Evolutionary conservation across 768 basidiomycete genomes (phyloP), one percentile per base, ranked within the genome.

Genomic region (Peribolospora baueri): DNA sequence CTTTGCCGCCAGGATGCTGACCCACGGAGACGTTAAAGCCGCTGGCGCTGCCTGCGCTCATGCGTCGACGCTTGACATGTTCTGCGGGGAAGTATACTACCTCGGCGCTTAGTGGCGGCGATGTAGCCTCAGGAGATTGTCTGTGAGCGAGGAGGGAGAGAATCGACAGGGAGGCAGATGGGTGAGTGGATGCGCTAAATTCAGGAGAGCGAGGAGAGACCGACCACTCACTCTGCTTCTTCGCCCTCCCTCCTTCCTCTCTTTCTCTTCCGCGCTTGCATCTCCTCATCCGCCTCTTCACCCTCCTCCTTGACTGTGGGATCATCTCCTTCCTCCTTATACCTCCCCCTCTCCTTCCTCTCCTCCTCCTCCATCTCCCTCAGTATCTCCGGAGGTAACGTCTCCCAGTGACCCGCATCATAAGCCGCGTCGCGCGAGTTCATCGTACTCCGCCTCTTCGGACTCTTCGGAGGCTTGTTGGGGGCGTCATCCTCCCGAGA

Each of bases 401-500:
- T 25, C 25, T 25, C 51, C 57, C 45, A 11, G 51, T 8, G 51
- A 7, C 55, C n/a, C 39, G n/a, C 13, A 50, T 50, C 55, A 56
- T 56, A 11, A 45, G 80, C 81, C 11, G 90, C 85, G 66, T 93
- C 91, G 56, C 91, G 73, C 63, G 85, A 90, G 67, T 97, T 97
- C 87, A 98, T 91, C 52, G 93, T 98, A 62, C 85, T 87, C 57
- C 93, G 75, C 53, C 85, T 78, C 70, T 88, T 91, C 46, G 82
- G 74, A 14, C 61, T 54, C 11, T 51, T 13, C 13, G 11, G 46
- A 37, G 37, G 14, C 3, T 36, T 4, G 45, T 42, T 11, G 48
- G 6, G 7, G 48, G 36, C 42, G 37, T 42, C 37, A 46, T 45
- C 10, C 9, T 8, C 25, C 7, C 47, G 42, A n/a, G 38, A 54